Conservation (phyloP, 495 filamentous ascomycete genomes). For the Neurospora intermedia region DNA sequence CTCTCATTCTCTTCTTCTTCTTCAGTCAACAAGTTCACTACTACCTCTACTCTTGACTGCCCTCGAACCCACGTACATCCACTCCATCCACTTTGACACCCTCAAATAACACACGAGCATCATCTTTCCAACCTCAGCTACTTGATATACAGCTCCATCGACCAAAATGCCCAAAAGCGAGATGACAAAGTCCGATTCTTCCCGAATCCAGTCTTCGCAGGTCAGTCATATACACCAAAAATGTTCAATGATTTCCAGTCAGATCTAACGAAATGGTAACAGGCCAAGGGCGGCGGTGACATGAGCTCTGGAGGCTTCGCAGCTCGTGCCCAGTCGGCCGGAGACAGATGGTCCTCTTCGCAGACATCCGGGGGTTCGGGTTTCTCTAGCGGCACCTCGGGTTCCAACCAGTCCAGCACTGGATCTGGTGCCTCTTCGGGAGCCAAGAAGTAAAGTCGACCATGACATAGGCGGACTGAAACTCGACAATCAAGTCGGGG, state of each 20-base stretch:
- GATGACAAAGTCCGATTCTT: background rate
- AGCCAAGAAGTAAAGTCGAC: too few species aligned
- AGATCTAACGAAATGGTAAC: background rate
- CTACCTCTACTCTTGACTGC: background rate
- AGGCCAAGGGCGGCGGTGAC: conserved; percentile 4
- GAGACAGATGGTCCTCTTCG: background rate
- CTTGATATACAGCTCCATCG: background rate
- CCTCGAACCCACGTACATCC: background rate
- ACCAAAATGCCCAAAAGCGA: background rate
- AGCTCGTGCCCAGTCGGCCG: background rate
- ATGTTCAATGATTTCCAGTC: background rate
- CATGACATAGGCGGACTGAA: too few species aligned
- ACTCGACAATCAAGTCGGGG: too few species aligned
- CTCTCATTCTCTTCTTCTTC: background rate
- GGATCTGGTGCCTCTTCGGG: background rate
- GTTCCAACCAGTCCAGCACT: background rate
- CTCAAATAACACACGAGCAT: background rate
- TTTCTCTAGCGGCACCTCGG: background rate
- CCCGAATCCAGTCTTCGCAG: background rate
- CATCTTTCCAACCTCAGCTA: background rate
- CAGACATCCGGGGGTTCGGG: background rate
- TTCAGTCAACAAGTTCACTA: background rate
- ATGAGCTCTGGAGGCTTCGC: background rate
- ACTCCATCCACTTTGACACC: background rate
- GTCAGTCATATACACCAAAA: background rate